A percentile compares a stretch with the other conserved stretches of the same genome.
Conservation (phyloP, 2,329 filamentous ascomycete species). For the Exserohilum rostratum region DNA sequence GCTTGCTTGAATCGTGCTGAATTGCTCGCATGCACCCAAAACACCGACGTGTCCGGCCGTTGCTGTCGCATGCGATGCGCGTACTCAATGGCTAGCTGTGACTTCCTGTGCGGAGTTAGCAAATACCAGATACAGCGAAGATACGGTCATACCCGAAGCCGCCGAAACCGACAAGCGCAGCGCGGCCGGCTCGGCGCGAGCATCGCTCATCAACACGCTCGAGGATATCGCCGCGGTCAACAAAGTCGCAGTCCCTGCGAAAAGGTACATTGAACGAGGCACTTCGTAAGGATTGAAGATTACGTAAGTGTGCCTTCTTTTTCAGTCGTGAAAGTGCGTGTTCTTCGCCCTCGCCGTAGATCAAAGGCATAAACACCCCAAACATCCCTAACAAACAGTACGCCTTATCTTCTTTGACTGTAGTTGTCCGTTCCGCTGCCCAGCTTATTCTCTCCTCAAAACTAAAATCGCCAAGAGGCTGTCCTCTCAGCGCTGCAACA, state of each 20-base stretch:
- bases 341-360: slow-evolving; percentile 24
- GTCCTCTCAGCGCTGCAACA: slow-evolving; percentile 3
- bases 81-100: neutral
- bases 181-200: neutral
- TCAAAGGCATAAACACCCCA: slow-evolving; percentile 8
- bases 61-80: neutral
- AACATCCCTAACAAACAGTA: slow-evolving; percentile 26
- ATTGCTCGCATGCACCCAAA: neutral
- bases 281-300: no score
- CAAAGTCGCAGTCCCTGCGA: neutral
- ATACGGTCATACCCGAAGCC: neutral
- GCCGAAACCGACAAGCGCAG: neutral
- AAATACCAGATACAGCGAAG: neutral
- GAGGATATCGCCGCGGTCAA: neutral
- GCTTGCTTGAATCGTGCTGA: neutral
- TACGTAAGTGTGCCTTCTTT: no score
- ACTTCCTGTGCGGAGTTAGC: neutral
- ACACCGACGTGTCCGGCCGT: neutral
- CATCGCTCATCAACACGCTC: neutral
- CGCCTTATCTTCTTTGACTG: slow-evolving; percentile 19
- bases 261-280: no score
- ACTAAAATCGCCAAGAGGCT: slow-evolving; percentile 8
- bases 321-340: neutral
- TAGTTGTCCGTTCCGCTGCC: slow-evolving; percentile 29
- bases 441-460: slow-evolving; percentile 24